Evolutionary conservation across 768 basidiomycete species (phyloP).

Genomic region (Tulasnella sp.): DNA sequence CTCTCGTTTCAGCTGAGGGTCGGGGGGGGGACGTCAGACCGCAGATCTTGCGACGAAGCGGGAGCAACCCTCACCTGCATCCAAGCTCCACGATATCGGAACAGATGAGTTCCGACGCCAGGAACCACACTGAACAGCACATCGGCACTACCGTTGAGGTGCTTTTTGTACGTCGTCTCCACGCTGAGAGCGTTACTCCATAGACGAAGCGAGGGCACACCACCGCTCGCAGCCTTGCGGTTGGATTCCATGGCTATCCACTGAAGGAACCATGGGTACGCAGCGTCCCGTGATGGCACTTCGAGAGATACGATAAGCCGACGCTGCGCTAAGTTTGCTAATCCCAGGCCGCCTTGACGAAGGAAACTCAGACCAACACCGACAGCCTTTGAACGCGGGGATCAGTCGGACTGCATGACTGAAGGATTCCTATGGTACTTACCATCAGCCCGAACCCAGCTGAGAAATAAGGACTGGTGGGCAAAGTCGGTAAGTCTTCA

Average conservation of each 20-base stretch:
- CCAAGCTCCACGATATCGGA: conserved; percentile 90
- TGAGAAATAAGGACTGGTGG: conserved; percentile 87
- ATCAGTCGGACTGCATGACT: not conserved
- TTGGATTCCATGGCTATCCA: conserved; percentile 77
- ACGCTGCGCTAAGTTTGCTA: conserved; percentile 75
- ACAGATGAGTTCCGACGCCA: conserved; percentile 92
- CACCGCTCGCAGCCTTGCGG: conserved; percentile 40
- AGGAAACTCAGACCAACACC: conserved; percentile 81
- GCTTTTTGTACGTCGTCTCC: conserved; percentile 83
- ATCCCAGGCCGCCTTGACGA: conserved; percentile 68
- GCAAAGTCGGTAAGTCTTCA: not conserved
- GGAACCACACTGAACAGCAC: conserved; percentile 93
- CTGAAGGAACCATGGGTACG: conserved; percentile 95
- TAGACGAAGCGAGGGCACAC: conserved; percentile 51
- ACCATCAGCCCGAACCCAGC: conserved; percentile 99
- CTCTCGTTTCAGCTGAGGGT: conserved; percentile 82
- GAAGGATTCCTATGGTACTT: conserved; percentile 32
- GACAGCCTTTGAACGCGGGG: conserved; percentile 66
- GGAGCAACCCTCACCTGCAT: conserved; percentile 86
- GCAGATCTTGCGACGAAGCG: too few relatives aligned
- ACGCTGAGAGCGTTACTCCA: conserved; percentile 93
- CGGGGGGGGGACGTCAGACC: not conserved
- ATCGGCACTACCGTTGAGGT: conserved; percentile 89
- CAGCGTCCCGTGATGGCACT: conserved; percentile 91
- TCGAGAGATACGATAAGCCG: conserved; percentile 94